Evolutionary conservation across 1,139 yeast genomes (phyloP).

Genomic region (Scheffersomyces segobiensis): DNA sequence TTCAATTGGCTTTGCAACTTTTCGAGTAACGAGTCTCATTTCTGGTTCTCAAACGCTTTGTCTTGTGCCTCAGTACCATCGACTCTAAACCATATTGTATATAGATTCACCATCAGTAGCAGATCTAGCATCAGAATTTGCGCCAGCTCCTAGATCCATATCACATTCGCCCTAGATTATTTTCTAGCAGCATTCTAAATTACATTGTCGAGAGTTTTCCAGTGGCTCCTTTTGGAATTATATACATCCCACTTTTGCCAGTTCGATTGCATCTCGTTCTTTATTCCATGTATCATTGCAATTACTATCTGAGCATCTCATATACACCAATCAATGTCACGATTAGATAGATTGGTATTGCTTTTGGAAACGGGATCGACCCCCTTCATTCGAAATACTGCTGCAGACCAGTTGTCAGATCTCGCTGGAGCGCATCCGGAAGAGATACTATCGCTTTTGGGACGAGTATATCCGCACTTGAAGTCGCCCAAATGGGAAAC

Average conservation of each 20-base stretch:
- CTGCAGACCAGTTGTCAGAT: constrained; percentile 96
- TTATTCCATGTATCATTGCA: not conserved
- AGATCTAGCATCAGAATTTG: not conserved
- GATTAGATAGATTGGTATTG: constrained; percentile 71
- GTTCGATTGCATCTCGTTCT: not conserved
- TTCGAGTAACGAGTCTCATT: not conserved
- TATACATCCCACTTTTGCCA: not conserved
- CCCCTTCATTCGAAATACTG: constrained; percentile 89
- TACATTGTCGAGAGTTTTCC: not conserved
- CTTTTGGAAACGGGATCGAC: constrained; percentile 94
- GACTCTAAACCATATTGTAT: too few species aligned
- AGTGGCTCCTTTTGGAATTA: not conserved
- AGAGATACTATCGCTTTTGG: constrained; percentile 77
- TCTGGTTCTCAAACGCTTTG: not conserved
- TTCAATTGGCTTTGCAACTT: not conserved
- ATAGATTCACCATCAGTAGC: not conserved
- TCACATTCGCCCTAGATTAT: not conserved
- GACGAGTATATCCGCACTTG: constrained; percentile 88
- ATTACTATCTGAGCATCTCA: not conserved
- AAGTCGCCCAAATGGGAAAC: constrained; percentile 93
- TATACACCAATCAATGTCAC: constrained; percentile 31
- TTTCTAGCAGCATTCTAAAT: not conserved
- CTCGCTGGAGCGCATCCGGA: constrained; percentile 94
- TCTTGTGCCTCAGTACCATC: not conserved
- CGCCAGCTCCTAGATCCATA: not conserved